Percentiles rank a stretch among this genome's conserved stretches.
Evolutionary conservation across 345 rosid genomes (phyloP).

Genomic region (Hibiscus trionum): DNA sequence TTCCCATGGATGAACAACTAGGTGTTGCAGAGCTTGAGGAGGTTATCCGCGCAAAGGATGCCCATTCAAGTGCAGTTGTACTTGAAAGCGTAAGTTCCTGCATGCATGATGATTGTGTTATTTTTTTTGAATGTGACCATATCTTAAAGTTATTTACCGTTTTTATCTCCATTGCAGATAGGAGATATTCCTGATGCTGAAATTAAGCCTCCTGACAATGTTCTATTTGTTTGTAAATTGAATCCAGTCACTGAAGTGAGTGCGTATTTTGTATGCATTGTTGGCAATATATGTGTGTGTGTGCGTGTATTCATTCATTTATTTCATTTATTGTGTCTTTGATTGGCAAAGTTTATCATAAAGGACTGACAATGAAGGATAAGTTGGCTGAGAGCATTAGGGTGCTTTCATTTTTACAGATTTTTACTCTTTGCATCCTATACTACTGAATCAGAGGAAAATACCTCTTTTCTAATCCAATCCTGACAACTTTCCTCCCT

Average conservation of each 20-base stretch:
- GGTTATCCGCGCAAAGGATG: constrained; percentile 67
- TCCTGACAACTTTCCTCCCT: not conserved
- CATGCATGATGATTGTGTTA: constrained; percentile 4
- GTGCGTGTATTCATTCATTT: not conserved
- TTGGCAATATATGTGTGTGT: no score
- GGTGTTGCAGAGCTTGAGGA: constrained; percentile 64
- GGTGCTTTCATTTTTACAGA: not conserved
- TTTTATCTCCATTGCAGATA: constrained; percentile 29
- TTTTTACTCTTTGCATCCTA: not conserved
- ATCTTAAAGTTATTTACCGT: constrained; percentile 4
- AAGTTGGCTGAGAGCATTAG: not conserved
- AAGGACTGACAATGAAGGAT: not conserved
- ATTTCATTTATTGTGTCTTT: not conserved
- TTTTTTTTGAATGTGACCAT: constrained; percentile 7
- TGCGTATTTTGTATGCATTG: constrained; percentile 15
- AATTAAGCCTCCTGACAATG: constrained; percentile 88
- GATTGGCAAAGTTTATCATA: not conserved
- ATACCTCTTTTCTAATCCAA: not conserved
- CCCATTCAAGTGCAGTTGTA: constrained; percentile 91
- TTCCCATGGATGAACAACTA: constrained; percentile 85
- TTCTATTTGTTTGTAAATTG: constrained; percentile 90
- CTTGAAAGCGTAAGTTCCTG: constrained; percentile 74
- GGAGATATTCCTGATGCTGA: constrained; percentile 83
- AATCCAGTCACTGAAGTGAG: constrained; percentile 96
- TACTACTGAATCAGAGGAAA: not conserved